Evolutionary conservation across 2,329 filamentous ascomycete genomes (phyloP), one percentile per base, ranked within the genome.

Genomic region (Calonectria hawksworthii): DNA sequence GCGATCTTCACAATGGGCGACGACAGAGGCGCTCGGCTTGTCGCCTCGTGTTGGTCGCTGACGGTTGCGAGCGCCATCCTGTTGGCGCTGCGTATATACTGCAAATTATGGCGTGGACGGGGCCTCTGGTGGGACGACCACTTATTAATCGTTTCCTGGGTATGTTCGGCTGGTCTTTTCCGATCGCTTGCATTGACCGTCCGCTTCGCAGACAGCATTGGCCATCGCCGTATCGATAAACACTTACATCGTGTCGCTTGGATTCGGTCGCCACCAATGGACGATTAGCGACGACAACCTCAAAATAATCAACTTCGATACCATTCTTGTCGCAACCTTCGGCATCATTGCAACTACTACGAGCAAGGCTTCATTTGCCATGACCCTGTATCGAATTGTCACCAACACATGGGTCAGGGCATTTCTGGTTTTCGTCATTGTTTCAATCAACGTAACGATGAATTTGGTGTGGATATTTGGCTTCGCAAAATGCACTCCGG

Each of bases 41-140:
- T 84, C 5, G 82, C 77, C n/a, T 79, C 79, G 2, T 82, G 80
- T 30, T 85, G 83, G 83, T 79, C 81, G 3, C 52, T 85, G 44
- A 74, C 77, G 0, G 72, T 72, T 2, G 74, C 79, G 1, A 78
- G 78, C 47, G 80, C 74, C 5, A 63, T 83, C 1, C 56, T 85
- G 21, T 70, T 86, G 6, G 75, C 76, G 14, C 68, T 86, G 23
- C 80, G 84, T 8, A 67, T 85, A 36, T 86, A 86, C 79, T 86
- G 84, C 80, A 86, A 86, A 65, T 63, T 82, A 34, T 83, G 81
- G 78, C 80, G 83, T 16, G 81, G 81, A 1, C 80, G 82, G 44
- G 84, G 83, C 59, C 44, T 86, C 32, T 86, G 84, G 82, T 84
- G 83, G 81, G 84, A 86, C 71, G 84, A 86, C 75, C 82, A 84